phyloP scores from a whole-genome alignment of 2,329 filamentous ascomycete species.

The Xylariaceae sp. region DNA sequence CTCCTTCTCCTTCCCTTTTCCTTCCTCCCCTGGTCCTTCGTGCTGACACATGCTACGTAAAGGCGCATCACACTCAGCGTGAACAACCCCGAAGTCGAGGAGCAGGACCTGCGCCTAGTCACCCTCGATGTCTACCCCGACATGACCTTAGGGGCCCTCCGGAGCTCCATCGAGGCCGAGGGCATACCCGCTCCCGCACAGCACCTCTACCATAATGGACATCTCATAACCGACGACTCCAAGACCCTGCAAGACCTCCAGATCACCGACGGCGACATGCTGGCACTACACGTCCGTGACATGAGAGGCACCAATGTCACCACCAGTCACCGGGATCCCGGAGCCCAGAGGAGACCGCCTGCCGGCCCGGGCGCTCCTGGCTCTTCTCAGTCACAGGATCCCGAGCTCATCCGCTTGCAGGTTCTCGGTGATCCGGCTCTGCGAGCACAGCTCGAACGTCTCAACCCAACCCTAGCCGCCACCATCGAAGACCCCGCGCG shows the following conservation, averaged over 20 bases:
- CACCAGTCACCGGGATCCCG: slow-evolving; percentile 33
- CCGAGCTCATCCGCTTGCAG: slow-evolving; percentile 78
- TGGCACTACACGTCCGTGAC: slow-evolving; percentile 75
- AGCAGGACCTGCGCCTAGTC: slow-evolving; percentile 58
- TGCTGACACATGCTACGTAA: slow-evolving; percentile 4
- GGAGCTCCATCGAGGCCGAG: slow-evolving; percentile 84
- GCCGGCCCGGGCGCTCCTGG: slow-evolving; percentile 3
- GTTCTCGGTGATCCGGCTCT: slow-evolving; percentile 74
- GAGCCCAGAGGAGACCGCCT: slow-evolving; percentile 28
- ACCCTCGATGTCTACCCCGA: slow-evolving; percentile 66
- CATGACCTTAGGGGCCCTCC: slow-evolving; percentile 77
- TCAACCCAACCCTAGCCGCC: slow-evolving; percentile 72
- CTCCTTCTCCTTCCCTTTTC: not conserved
- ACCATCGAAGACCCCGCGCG: slow-evolving; percentile 70
- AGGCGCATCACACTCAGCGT: slow-evolving; percentile 75
- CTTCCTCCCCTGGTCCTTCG: not conserved
- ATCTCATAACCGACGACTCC: slow-evolving; percentile 69
- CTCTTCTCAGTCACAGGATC: slow-evolving; percentile 51
- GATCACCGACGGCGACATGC: slow-evolving; percentile 86
- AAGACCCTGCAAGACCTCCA: slow-evolving; percentile 79
- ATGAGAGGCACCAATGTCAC: slow-evolving; percentile 45
- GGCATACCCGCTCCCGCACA: slow-evolving; percentile 68
- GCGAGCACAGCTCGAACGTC: slow-evolving; percentile 65
- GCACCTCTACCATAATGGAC: slow-evolving; percentile 87
- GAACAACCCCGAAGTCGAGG: slow-evolving; percentile 59